These are phyloP conservation scores for Calonectria pauciramosa DNA, from an alignment of 2,329 filamentous ascomycete species.

Conservation along the genomic window DNA sequence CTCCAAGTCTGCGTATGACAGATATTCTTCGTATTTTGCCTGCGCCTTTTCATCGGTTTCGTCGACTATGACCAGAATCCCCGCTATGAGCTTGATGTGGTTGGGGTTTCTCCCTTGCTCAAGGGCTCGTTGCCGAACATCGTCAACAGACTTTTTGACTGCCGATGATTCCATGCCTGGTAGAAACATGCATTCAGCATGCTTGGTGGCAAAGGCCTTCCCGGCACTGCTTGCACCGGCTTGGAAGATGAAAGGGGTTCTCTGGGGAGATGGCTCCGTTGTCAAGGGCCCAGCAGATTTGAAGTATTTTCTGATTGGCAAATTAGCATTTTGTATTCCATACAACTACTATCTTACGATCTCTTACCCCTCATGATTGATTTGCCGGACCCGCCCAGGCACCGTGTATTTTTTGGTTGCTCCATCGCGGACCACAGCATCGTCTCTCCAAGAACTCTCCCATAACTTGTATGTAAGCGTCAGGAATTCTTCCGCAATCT, in stretches of 20 bases:
- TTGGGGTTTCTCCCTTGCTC: conserved; percentile 53
- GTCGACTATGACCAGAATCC: conserved; percentile 58
- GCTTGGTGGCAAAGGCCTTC: conserved; percentile 55
- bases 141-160: conserved; percentile 55
- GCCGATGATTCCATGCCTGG: conserved; percentile 57
- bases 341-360: not conserved
- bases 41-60: conserved; percentile 60
- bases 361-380: conserved; percentile 48
- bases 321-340: not conserved
- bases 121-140: conserved; percentile 54
- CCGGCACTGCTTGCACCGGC: conserved; percentile 61
- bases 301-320: conserved; percentile 18
- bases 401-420: conserved; percentile 49
- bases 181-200: conserved; percentile 56
- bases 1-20: conserved; percentile 58
- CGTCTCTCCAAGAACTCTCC: conserved; percentile 65
- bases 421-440: conserved; percentile 47
- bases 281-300: conserved; percentile 57
- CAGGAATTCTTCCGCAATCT: conserved; percentile 29
- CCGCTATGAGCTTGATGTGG: conserved; percentile 59
- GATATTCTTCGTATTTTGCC: conserved; percentile 56
- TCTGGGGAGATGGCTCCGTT: conserved; percentile 58
- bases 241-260: conserved; percentile 62
- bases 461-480: conserved; percentile 58
- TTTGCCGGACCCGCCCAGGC: conserved; percentile 50